phyloP scores from a whole-genome alignment of 1,284 basidiomycete genomes.

The Tranzscheliella williamsii region DNA sequence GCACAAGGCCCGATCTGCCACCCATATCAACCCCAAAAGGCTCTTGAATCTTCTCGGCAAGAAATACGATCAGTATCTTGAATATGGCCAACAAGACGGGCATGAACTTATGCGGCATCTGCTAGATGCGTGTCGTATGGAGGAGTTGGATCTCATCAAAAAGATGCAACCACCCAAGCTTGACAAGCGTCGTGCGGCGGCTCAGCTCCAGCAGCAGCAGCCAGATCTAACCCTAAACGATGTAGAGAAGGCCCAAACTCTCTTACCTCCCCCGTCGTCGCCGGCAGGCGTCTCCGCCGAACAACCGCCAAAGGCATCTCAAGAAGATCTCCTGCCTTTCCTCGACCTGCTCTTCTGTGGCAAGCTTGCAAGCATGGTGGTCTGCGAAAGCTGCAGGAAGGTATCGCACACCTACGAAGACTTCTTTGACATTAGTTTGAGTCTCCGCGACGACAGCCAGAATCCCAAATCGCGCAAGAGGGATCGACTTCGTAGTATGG shows the following conservation, averaged over 20 bases:
- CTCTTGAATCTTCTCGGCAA: conserved; percentile 73
- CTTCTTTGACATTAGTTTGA: conserved; percentile 87
- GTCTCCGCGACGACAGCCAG: conserved; percentile 64
- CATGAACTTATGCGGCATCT: conserved; percentile 88
- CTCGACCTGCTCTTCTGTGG: conserved; percentile 88
- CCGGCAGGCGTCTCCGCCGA: background rate
- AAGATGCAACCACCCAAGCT: conserved; percentile 67
- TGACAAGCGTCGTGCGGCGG: conserved; percentile 28
- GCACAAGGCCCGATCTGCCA: conserved; percentile 11
- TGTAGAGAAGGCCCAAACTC: conserved; percentile 15
- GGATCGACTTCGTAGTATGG: conserved; percentile 40
- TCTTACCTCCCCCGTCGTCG: conserved; percentile 2
- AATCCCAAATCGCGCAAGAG: conserved; percentile 33
- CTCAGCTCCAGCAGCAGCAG: background rate
- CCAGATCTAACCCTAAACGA: conserved; percentile 9
- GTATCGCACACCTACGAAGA: conserved; percentile 89
- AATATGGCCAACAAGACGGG: conserved; percentile 82
- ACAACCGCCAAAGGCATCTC: conserved; percentile 12
- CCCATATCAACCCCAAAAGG: conserved; percentile 61
- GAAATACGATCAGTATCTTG: conserved; percentile 91
- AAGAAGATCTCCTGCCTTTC: conserved; percentile 71
- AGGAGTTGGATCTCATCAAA: conserved; percentile 86
- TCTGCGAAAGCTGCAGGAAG: conserved; percentile 86
- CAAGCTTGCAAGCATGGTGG: conserved; percentile 80
- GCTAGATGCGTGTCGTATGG: conserved; percentile 91